phyloP scores from a whole-genome alignment of 108 stramenopile species.

The Phaeodactylum tricornutum region DNA sequence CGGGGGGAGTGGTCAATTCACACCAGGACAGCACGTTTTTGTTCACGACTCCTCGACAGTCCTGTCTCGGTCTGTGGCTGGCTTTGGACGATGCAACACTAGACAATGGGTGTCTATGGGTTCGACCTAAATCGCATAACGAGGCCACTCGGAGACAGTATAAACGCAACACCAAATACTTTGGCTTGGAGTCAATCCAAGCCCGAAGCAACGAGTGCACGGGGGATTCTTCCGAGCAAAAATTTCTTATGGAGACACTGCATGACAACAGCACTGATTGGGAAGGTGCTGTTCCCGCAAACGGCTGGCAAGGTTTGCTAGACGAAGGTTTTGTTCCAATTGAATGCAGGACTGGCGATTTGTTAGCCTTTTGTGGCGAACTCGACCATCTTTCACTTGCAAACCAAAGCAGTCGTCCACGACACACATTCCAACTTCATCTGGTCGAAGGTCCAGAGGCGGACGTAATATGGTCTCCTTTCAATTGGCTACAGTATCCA shows the following conservation, averaged over 20 bases:
- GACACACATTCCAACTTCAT: conserved; percentile 92
- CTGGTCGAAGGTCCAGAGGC: conserved; percentile 69
- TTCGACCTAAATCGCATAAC: conserved; percentile 71
- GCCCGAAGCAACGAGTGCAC: conserved; percentile 7
- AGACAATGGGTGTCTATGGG: conserved; percentile 93
- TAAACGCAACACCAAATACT: conserved; percentile 65
- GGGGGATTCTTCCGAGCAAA: conserved; percentile 2
- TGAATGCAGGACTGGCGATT: conserved; percentile 81
- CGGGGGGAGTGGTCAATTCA: conserved; percentile 80
- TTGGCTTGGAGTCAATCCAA: conserved; percentile 24
- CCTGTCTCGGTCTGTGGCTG: conserved; percentile 88
- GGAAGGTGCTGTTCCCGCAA: conserved; percentile 61
- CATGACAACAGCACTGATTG: conserved; percentile 19
- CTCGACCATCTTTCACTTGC: conserved; percentile 88
- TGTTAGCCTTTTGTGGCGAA: conserved; percentile 74
- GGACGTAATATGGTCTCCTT: conserved; percentile 65
- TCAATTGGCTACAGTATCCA: conserved; percentile 91
- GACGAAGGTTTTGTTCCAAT: conserved; percentile 74
- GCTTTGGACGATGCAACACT: conserved; percentile 87
- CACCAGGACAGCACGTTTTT: conserved; percentile 95
- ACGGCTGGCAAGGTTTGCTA: conserved; percentile 33
- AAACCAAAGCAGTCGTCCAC: conserved; percentile 45
- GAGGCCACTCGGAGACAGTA: conserved; percentile 71
- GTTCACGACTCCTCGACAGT: conserved; percentile 77
- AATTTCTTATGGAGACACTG: conserved; percentile 12